These are phyloP conservation scores for Puccinia horiana DNA, from an alignment of 1,284 basidiomycete species.

Conservation along the genomic window DNA sequence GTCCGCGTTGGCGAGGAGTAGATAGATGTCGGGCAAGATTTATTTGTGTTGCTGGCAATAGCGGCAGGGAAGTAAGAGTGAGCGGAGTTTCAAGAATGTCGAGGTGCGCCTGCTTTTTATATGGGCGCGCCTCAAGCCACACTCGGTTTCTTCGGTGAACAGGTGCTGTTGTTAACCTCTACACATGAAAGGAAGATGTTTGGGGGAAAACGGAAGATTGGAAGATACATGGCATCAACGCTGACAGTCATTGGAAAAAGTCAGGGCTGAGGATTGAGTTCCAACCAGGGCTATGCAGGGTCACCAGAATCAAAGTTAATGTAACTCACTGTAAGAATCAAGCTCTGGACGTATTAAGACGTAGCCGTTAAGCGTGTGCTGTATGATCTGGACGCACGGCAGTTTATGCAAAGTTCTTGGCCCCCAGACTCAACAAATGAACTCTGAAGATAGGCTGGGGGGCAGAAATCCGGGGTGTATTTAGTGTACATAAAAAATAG, in stretches of 20 bases:
- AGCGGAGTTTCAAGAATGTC: neutral
- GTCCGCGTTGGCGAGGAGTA: no score
- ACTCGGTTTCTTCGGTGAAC: neutral
- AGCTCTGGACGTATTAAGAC: neutral
- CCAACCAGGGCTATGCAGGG: neutral
- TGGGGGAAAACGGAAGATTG: neutral
- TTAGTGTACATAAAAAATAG: neutral
- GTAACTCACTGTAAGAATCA: neutral
- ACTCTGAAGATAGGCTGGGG: neutral
- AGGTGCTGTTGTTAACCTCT: neutral
- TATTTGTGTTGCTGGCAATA: neutral
- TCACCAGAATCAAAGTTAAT: neutral
- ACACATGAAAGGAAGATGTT: neutral
- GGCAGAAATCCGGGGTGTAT: neutral
- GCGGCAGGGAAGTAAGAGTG: neutral
- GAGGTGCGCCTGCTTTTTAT: neutral
- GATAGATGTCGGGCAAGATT: neutral
- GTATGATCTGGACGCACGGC: neutral
- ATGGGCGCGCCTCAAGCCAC: neutral
- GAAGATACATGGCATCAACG: neutral
- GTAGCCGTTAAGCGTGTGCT: neutral
- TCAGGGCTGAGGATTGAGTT: constrained; percentile 2
- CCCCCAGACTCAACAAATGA: neutral
- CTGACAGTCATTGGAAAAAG: neutral
- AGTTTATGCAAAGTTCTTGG: neutral